Conservation (phyloP, 805 yeast genomes). For the Torulaspora delbrueckii region DNA sequence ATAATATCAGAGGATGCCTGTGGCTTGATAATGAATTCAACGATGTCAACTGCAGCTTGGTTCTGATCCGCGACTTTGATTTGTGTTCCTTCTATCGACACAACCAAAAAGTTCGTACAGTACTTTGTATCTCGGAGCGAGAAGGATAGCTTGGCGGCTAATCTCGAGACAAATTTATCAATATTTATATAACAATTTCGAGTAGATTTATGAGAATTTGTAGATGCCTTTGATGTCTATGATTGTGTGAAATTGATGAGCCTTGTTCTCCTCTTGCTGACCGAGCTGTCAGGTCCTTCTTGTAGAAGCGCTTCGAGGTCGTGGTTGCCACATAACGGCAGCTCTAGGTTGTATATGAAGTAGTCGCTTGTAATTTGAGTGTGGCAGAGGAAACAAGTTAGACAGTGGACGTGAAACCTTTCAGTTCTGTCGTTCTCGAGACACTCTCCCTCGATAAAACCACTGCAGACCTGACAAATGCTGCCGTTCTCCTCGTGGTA, state of each 20-base stretch:
- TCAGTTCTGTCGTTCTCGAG: conserved; percentile 67
- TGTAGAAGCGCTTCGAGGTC: conserved; percentile 24
- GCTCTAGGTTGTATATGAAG: conserved; percentile 30
- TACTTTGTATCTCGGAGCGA: not conserved
- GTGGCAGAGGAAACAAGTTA: conserved; percentile 61
- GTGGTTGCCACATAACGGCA: conserved; percentile 31
- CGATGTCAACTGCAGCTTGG: too few relatives aligned
- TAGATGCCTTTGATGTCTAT: not conserved
- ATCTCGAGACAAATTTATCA: not conserved
- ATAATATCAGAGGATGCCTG: too few relatives aligned
- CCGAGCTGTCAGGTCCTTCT: conserved; percentile 19
- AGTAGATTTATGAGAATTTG: not conserved
- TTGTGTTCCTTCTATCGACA: not conserved
- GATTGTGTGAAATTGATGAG: conserved; percentile 23
- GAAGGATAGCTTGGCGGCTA: not conserved
- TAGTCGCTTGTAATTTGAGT: conserved; percentile 50
- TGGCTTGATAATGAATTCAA: too few relatives aligned
- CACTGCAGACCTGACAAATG: conserved; percentile 62
- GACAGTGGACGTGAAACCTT: conserved; percentile 72
- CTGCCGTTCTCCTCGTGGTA: conserved; percentile 72
- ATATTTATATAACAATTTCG: not conserved
- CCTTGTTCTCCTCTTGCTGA: conserved; percentile 33
- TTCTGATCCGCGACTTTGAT: too few relatives aligned
- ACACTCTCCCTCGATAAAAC: conserved; percentile 87
- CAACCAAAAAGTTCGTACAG: not conserved